Evolutionary conservation across 805 yeast genomes (phyloP), one percentile per base, ranked within the genome.

Genomic region (Priceomyces haplophilus): DNA sequence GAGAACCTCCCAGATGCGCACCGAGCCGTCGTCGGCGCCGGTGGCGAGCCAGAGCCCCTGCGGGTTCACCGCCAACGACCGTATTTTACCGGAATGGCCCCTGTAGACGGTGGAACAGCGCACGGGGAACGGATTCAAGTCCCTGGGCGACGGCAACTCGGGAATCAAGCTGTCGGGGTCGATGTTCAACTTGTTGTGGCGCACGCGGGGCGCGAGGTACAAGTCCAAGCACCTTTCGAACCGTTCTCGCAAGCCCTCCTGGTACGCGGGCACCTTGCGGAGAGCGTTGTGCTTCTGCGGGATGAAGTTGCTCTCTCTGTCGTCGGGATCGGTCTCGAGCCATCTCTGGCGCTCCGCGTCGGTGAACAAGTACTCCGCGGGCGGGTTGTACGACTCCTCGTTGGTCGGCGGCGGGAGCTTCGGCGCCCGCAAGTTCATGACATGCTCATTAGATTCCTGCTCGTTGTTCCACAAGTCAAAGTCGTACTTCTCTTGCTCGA

Each of bases 101-200:
- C 75, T 75, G 62, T 80, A 91, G 1, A 81, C 66, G 3, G 96
- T 89, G 3, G 97, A 85, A 52, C 93, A 82, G 58, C 82, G 79
- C 56, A 89, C 86, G 39, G 99, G 99, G 83, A 93, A 93, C 13
- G 99, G 99, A 64, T 95, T 81, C 55, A 93, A 75, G 65, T 93
- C 99, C 65, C 88, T 83, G 46, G 99, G 99, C 17, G 96, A 87
- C 31, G 99, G 99, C 52, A 93, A 77, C 57, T 93, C 96, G 8
- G 99, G 99, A 52, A 93, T 83, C 58, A 93, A 78, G 32, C 95
- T 85, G 52, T 93, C 98, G 6, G 99, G 98, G 56, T 93, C 98
- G 55, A 93, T 88, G 62, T 90, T 85, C 58, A 89, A 75, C 65
- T 89, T 89, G 63, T 87, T 84, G 55, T 82, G 88, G 58, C 96